Base-by-base conservation (phyloP, 1,284 basidiomycete species). In the Phaffia rhodozyma region DNA sequence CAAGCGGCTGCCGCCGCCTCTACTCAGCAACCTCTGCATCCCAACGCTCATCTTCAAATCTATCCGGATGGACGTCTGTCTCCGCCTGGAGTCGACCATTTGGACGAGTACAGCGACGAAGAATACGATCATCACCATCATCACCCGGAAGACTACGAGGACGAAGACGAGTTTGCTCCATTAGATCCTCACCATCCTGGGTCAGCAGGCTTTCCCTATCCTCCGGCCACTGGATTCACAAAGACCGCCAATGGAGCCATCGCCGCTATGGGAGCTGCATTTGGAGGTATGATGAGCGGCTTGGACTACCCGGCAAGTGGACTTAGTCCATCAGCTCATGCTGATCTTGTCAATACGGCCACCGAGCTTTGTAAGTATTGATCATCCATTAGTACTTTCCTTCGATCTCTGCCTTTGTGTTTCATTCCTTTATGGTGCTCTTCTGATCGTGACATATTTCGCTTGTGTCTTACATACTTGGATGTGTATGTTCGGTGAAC, bases 301-400 rank as follows among this genome's bases (percentile, higher is more conserved):
- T 58, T 66, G 51, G 64, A 66, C 59, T 66, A 66, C 49, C 57
- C 64, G 20, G 60, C 64, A 9, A 57, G 54, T 5, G 64, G 64
- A n/a, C 57, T 66, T 21, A 57, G 54, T 29, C 64, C 64, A 11
- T 61, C 59, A 21, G 64, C 64, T 7, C 74, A 75, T 72, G 73
- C 75, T 67, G 76, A 77, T 68, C 68, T 77, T 48, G 72, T 75
- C 51, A 73, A 73, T 57, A 75, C 75, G 0, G 75, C 76, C 49
- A 75, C 76, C 71, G 76, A 76, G 69, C 70, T 77, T 27, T 76
- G 73, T 60, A 38, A 55, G 54, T 55, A 18, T 11, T 11, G 20
- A 53, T 30, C 11, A 2, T 53, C 21, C 25, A 16, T 16, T 30
- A 11, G 51, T 2, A 5, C 11, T 30, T 5, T 30, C 21, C 25